Base-by-base conservation (phyloP, 495 filamentous ascomycete genomes). In the Achaetomiella virescens region DNA sequence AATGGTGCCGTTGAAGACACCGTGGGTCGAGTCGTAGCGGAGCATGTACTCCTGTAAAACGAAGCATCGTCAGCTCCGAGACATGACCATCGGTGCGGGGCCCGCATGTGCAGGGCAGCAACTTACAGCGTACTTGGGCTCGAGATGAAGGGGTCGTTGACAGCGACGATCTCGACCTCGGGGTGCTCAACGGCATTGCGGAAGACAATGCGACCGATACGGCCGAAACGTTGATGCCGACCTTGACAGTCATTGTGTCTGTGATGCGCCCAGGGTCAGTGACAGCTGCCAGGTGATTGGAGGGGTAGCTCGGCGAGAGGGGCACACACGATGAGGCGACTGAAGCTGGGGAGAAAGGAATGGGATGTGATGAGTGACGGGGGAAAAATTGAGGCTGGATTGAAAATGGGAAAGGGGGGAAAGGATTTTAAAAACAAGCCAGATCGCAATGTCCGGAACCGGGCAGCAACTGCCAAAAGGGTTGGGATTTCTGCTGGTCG, bases 141-240 rank as follows among this genome's bases (percentile, higher is more conserved):
- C 93, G 78, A n/a, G n/a, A 98, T 98, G 85, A 98, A 98, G 66
- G 93, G 93, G 71, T 98, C 93, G 81, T 98, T 98, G 80, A 96
- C 89, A 61, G 93, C 92, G 63, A 96, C 89, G 69, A 98, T 80
- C 56, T 95, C 80, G 66, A 97, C 85, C 55, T 90, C 88, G 58
- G 76, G 72, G 73, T 90, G 86, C 83, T 90, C 84, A 65, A 96
- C 70, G 71, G 92, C 91, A 73, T 82, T 77, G 63, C 73, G 69
- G 76, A 78, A 75, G 67, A 91, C 95, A 73, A 98, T 96, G 74
- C 93, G 87, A 62, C 93, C 93, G 75, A 98, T 98, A 76, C 93
- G 92, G 80, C 93, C 93, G 81, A 98, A 98, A 74, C 93, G 84
- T 97, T 98, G 84, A 96, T 96, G 67, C 91, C 91, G 66, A 95